Base-by-base conservation (phyloP, 2,329 filamentous ascomycete genomes). In the Teratosphaeria viscida region DNA sequence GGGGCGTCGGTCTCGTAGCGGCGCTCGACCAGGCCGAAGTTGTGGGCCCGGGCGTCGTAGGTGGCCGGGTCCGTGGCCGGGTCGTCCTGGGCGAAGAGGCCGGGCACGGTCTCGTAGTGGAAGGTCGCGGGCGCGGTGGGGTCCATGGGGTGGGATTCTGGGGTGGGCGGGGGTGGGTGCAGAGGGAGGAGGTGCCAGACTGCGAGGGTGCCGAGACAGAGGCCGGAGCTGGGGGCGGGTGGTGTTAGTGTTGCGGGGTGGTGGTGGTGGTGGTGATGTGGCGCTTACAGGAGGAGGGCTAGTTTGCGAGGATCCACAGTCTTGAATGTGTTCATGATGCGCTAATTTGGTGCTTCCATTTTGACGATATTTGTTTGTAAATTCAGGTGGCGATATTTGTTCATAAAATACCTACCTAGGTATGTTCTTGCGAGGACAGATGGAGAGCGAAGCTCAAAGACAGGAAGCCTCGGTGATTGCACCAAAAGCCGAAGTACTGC, bases 81-180 rank as follows among this genome's bases (percentile, higher is more conserved):
- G n/a, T 80, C 77, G 66, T 79, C 79, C 66, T 82, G 80, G 39
- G 76, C 63, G 66, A 82, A 82, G 64, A 77, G 78, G 1, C 79
- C 79, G 0, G 71, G 62, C 1, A 81, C 75, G 3, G 76, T 75
- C 58, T 72, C 66, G 59, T 65, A 68, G 11, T 60, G 57, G 60
- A 60, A 68, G 49, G 26, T 47, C 16, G 10, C 49, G 10, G 58
- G 14, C 5, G 56, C 26, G 16, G 35, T 52, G 56, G 52, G 61
- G 5, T 37, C 61, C 65, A 66, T 67, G 5, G 47, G 23, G 23
- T 27, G 4, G 23, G 43, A 6, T 23, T 11, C 2, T 1, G 4
- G 43, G 10, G 8, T 10, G 16, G 43, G 19, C 11, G 2, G 8
- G n/a, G 6, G 43, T 19, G 4, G 43, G 7, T 16, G 5, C 2